These are phyloP conservation scores for Serendipita vermifera DNA, from an alignment of 768 basidiomycete genomes.

Conservation along the genomic window DNA sequence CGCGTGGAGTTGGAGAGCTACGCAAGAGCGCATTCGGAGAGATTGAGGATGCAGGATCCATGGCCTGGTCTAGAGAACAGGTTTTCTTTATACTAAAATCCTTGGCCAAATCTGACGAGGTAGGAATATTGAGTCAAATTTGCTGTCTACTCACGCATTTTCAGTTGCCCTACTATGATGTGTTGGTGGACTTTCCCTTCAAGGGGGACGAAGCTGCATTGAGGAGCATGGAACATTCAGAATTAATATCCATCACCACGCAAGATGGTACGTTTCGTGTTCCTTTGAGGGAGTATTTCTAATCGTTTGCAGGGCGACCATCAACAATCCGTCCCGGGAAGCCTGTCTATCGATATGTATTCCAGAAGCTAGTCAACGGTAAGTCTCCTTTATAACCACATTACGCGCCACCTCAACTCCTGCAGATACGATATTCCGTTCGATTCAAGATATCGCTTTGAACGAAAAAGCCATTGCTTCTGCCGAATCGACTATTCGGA, in stretches of 20 bases:
- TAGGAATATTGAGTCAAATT: constrained; percentile 11
- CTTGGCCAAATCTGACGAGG: constrained; percentile 55
- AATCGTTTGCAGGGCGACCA: constrained; percentile 48
- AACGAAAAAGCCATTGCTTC: constrained; percentile 51
- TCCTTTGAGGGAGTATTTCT: neutral
- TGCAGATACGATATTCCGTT: constrained; percentile 62
- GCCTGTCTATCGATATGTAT: constrained; percentile 78
- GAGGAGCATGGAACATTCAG: constrained; percentile 77
- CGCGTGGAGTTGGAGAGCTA: constrained; percentile 64
- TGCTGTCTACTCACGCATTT: neutral
- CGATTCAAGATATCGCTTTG: constrained; percentile 66
- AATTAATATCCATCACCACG: constrained; percentile 70
- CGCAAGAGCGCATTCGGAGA: constrained; percentile 90
- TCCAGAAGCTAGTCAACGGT: constrained; percentile 71
- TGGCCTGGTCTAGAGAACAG: constrained; percentile 79
- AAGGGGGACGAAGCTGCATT: constrained; percentile 78
- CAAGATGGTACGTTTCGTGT: constrained; percentile 40
- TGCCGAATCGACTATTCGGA: constrained; percentile 49
- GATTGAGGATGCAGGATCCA: constrained; percentile 76
- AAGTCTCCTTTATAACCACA: constrained; percentile 16
- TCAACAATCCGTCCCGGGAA: constrained; percentile 78
- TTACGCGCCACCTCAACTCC: constrained; percentile 8
- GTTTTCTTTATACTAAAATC: constrained; percentile 72
- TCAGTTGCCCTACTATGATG: constrained; percentile 70
- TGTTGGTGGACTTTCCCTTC: constrained; percentile 75